Percentiles rank a stretch among this genome's conserved stretches.
Conservation (phyloP, 345 rosid species). For the Ceriops zippeliana region DNA sequence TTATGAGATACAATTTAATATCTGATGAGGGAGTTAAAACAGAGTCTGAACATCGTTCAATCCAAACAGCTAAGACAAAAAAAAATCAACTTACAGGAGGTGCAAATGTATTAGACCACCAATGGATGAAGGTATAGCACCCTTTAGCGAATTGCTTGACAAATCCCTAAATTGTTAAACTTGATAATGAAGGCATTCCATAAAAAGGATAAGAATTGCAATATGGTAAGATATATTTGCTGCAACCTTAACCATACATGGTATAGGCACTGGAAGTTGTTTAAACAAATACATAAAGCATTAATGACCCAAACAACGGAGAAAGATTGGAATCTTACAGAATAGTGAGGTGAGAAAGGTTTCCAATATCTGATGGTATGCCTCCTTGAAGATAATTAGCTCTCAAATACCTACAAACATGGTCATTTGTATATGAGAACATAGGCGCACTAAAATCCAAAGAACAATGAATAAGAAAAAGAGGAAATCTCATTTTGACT, state of each 20-base stretch:
- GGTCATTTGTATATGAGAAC: not conserved
- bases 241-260: not conserved
- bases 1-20: conserved; percentile 8
- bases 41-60: conserved; percentile 1
- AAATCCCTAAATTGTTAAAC: conserved; percentile 56
- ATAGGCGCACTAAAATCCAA: not conserved
- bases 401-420: conserved; percentile 63
- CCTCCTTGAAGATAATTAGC: conserved; percentile 92
- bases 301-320: not conserved
- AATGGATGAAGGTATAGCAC: conserved; percentile 80
- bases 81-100: conserved; percentile 52
- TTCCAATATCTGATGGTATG: conserved; percentile 76
- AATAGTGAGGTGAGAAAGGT: conserved; percentile 68
- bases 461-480: not conserved
- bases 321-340: conserved; percentile 42
- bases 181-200: conserved; percentile 1
- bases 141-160: conserved; percentile 85
- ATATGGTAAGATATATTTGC: not conserved
- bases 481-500: conserved; percentile 25
- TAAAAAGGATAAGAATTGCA: not conserved
- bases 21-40: not conserved
- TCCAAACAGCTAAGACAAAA: not conserved
- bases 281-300: not conserved
- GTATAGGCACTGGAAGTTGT: not conserved
- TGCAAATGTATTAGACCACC: conserved; percentile 64